A percentile compares a stretch with the other conserved stretches of the same genome.
phyloP scores from a whole-genome alignment of 495 filamentous ascomycete species.

The Xylaria grammica region DNA sequence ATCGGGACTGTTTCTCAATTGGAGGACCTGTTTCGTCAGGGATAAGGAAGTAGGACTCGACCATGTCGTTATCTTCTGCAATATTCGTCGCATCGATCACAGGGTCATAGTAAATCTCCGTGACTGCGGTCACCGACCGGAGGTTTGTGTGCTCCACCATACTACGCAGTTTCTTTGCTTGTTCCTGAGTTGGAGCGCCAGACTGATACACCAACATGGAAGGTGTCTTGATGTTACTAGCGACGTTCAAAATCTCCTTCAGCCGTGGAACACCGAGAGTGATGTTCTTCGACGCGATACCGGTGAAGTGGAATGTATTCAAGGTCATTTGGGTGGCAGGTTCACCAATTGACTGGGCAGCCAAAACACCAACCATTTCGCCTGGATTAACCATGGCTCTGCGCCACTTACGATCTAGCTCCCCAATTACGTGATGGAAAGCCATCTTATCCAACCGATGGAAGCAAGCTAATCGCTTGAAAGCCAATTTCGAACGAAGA shows the following conservation, averaged over 20 bases:
- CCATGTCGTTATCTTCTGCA: conserved; percentile 86
- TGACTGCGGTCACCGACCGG: conserved; percentile 85
- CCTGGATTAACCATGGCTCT: conserved; percentile 82
- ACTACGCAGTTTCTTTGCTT: conserved; percentile 84
- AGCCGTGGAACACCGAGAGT: conserved; percentile 98
- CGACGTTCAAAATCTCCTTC: conserved; percentile 98
- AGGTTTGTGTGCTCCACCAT: conserved; percentile 94
- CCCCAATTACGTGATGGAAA: conserved; percentile 90
- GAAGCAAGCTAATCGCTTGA: conserved; percentile 84
- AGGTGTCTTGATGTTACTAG: conserved; percentile 97
- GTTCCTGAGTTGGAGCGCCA: conserved; percentile 67
- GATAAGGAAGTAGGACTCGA: conserved; percentile 96
- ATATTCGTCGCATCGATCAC: conserved; percentile 86
- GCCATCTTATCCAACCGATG: conserved; percentile 88
- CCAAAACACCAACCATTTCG: conserved; percentile 98
- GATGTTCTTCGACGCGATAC: conserved; percentile 99
- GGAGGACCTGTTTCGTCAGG: conserved; percentile 79
- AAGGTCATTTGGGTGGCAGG: conserved; percentile 99
- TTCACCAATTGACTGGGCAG: conserved; percentile 97
- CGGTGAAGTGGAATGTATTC: conserved; percentile 99
- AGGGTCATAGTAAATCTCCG: conserved; percentile 97
- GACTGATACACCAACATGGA: conserved; percentile 94
- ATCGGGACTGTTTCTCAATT: conserved; percentile 81
- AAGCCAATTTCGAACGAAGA: conserved; percentile 86
- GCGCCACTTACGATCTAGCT: conserved; percentile 84